Base-by-base conservation (phyloP, 1,284 basidiomycete genomes). In the Thelephora terrestris region DNA sequence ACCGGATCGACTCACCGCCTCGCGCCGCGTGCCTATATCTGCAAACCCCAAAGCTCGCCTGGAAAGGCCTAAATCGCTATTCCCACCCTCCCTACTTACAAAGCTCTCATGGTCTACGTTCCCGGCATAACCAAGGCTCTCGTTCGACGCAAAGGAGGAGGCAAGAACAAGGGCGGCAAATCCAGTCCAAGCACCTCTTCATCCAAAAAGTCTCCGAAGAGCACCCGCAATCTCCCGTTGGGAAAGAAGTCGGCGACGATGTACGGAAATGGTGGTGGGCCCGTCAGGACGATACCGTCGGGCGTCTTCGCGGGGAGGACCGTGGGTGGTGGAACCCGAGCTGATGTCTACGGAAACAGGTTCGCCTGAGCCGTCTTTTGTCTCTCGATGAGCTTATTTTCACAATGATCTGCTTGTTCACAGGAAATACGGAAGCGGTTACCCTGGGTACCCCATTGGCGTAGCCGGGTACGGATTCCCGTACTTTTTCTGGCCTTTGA, bases 401-500 rank as follows among this genome's bases (percentile, higher is more conserved):
- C 29, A 12, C 16, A 42, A 5, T 25, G 10, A 17, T 21, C 9
- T 46, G 20, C 23, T 53, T 12, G 34, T 45, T 36, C 36, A 38
- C 32, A 79, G 77, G 29, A 60, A 61, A 21, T 81, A 77, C 55
- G 78, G 78, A 17, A 79, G 77, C 54, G 78, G 79, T 1, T 80
- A 80, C 61, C 77, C 78, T 45, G 69, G 70, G 4, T 37, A 63
- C 2, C 18, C 61, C 3, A 62, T 71, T 35, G 73, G 75, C 14
- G 74, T 77, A 9, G 57, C 57, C 3, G 65, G 67, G 14, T 67
- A 68, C 9, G 68, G 68, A 3, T 79, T 79, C 55, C 77, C 78
- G 0, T 80, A 76, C 57, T 67, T 62, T 49, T 81, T 78, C 60
- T 81, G 77, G 76, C 79, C 78, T 3, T 51, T 81, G 7, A 68